Evolutionary conservation across 257 asterid genomes (phyloP).

Genomic region (Nicotiana tomentosiformis): DNA sequence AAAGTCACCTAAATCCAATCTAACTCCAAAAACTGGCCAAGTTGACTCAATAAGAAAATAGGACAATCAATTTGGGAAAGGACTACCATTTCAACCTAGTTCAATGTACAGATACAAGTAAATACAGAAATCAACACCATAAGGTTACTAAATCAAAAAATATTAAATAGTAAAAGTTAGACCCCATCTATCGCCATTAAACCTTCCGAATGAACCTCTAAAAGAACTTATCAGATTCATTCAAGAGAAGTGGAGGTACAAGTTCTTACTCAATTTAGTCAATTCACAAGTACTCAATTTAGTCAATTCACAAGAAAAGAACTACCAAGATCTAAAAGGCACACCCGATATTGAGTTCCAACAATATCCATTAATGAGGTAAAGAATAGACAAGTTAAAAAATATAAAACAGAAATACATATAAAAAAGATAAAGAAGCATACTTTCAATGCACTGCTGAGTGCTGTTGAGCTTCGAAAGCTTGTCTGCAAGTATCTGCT

Average conservation of each 20-base stretch:
- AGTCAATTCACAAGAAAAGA: background rate
- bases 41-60: background rate
- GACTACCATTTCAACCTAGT: background rate
- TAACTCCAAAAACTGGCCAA: background rate
- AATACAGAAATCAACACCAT: background rate
- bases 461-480: slow-evolving; percentile 82
- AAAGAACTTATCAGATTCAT: background rate
- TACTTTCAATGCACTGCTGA: slow-evolving; percentile 97
- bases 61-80: background rate
- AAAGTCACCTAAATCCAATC: background rate
- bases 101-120: background rate
- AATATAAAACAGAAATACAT: background rate
- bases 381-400: background rate
- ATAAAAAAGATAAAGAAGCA: slow-evolving; percentile 24
- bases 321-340: slow-evolving; percentile 1
- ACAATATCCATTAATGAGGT: background rate
- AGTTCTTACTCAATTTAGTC: background rate
- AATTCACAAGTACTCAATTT: background rate
- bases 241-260: background rate
- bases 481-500: slow-evolving; percentile 82
- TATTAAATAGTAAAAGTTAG: background rate
- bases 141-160: background rate
- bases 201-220: background rate
- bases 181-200: background rate
- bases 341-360: background rate